Percentiles rank a stretch among this genome's conserved stretches.
phyloP scores from a whole-genome alignment of 108 stramenopile species.

The Phaeodactylum tricornutum region DNA sequence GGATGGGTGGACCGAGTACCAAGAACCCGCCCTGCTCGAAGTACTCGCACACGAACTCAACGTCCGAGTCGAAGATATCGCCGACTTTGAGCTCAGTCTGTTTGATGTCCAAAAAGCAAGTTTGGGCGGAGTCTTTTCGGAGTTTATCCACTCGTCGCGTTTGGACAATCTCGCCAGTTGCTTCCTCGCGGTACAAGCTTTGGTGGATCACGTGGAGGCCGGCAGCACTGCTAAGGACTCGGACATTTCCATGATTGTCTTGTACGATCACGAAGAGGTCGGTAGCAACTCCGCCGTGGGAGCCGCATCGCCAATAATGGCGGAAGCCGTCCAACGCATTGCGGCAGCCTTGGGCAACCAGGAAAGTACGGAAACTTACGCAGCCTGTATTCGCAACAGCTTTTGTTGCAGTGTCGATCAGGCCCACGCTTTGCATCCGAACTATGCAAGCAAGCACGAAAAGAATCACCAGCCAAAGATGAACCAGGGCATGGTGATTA shows the following conservation, averaged over 20 bases:
- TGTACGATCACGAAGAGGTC: slow-evolving; percentile 99
- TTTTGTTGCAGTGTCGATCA: slow-evolving; percentile 84
- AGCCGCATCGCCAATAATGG: slow-evolving; percentile 80
- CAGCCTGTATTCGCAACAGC: too few relatives aligned
- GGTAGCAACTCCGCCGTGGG: slow-evolving; percentile 69
- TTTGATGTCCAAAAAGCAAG: slow-evolving; percentile 87
- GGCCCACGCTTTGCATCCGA: slow-evolving; percentile 97
- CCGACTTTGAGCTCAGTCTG: slow-evolving; percentile 89
- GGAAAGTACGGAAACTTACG: too few relatives aligned
- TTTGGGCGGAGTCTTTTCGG: slow-evolving; percentile 75
- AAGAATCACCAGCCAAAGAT: slow-evolving; percentile 84
- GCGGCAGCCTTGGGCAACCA: slow-evolving; percentile 32
- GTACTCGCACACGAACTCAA: slow-evolving; percentile 63
- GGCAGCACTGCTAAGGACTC: slow-evolving; percentile 32
- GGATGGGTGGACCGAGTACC: slow-evolving; percentile 65
- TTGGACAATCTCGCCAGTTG: slow-evolving; percentile 94
- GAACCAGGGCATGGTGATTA: slow-evolving; percentile 95
- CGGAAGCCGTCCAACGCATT: slow-evolving; percentile 68
- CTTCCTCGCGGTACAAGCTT: slow-evolving; percentile 69
- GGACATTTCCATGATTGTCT: slow-evolving; percentile 75
- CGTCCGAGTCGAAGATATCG: slow-evolving; percentile 48
- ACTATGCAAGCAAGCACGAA: slow-evolving; percentile 94
- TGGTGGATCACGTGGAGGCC: slow-evolving; percentile 47
- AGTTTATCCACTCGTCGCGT: slow-evolving; percentile 88
- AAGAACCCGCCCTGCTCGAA: slow-evolving; percentile 74